Evolutionary conservation across 257 asterid genomes (phyloP).

Genomic region (Leonotis leonurus): DNA sequence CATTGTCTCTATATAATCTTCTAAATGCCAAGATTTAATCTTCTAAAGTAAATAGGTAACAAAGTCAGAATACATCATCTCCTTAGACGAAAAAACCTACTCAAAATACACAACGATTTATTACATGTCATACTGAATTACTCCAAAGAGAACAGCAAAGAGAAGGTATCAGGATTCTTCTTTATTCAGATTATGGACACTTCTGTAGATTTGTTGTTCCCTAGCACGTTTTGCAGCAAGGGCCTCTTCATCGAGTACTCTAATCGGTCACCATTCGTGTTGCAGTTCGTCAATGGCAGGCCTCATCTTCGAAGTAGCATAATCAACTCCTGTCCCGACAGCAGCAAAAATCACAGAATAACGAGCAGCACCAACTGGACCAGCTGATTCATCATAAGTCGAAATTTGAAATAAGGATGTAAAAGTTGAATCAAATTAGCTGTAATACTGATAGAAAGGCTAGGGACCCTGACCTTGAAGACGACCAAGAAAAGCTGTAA

Average conservation of each 20-base stretch:
- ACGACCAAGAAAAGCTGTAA: constrained; percentile 90
- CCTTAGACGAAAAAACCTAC: too few relatives aligned
- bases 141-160: background rate
- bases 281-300: constrained; percentile 38
- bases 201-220: constrained; percentile 51
- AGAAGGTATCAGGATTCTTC: constrained; percentile 43
- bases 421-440: background rate
- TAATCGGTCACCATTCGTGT: constrained; percentile 96
- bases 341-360: constrained; percentile 67
- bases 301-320: constrained; percentile 44
- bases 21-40: too few relatives aligned
- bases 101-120: too few relatives aligned
- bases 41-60: too few relatives aligned
- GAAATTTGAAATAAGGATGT: background rate
- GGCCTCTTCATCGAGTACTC: constrained; percentile 81
- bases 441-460: background rate
- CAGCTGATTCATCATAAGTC: constrained; percentile 35
- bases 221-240: constrained; percentile 74
- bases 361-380: constrained; percentile 74
- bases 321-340: constrained; percentile 78
- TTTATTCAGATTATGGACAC: constrained; percentile 52
- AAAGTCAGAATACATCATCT: too few relatives aligned
- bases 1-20: too few relatives aligned
- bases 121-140: too few relatives aligned
- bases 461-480: constrained; percentile 60